A percentile compares a stretch with the other conserved stretches of the same genome.
These are phyloP conservation scores for Larix kaempferi DNA, from an alignment of 75 land plant genomes.

Conservation along the genomic window DNA sequence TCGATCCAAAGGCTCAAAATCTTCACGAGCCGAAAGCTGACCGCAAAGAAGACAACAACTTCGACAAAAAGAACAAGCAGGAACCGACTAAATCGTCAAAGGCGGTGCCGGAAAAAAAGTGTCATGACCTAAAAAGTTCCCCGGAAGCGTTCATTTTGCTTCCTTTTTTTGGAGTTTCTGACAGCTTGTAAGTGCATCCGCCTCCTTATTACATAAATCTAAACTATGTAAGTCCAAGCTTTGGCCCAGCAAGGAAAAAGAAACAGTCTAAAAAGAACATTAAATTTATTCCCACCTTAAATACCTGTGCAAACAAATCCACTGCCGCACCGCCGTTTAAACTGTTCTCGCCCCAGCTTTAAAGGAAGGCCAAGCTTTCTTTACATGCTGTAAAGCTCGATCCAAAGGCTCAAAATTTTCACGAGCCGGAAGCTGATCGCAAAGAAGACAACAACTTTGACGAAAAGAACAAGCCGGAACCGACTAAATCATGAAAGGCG, in stretches of 20 bases:
- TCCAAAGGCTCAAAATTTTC: not conserved
- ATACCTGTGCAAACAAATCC: not conserved
- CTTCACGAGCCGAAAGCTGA: not conserved
- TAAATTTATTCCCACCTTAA: not conserved
- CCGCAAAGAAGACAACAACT: too few species aligned
- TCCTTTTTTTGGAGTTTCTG: not conserved
- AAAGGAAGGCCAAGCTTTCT: too few species aligned
- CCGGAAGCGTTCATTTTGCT: too few species aligned
- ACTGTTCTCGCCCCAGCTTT: not conserved
- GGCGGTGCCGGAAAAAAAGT: not conserved
- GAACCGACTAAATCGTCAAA: not conserved
- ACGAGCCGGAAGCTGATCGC: not conserved
- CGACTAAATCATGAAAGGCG: not conserved
- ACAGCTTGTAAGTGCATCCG: not conserved
- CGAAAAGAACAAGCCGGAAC: not conserved
- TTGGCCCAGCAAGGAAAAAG: not conserved
- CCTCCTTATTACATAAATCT: not conserved
- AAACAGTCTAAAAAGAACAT: not conserved
- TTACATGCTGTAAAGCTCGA: not conserved
- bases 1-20: not conserved
- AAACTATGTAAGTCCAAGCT: not conserved
- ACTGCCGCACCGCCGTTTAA: not conserved
- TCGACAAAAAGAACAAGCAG: too few species aligned
- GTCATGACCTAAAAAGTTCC: not conserved
- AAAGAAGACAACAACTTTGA: too few species aligned